phyloP scores from a whole-genome alignment of 371 early-diverging fungal genomes.

The Rhizopus delemar region DNA sequence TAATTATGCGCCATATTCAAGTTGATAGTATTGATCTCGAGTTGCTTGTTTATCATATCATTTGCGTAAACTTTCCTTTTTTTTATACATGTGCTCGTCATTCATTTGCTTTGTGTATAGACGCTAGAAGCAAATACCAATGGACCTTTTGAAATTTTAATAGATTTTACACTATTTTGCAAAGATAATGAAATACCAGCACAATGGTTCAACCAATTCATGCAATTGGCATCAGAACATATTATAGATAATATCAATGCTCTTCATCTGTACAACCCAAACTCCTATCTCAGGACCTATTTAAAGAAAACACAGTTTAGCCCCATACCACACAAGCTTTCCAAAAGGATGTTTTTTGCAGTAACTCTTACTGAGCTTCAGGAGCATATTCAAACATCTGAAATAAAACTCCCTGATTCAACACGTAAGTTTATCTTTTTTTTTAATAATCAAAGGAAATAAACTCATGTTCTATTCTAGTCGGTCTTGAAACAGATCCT shows the following conservation, averaged over 20 bases:
- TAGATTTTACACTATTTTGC: conserved; percentile 78
- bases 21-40: conserved; percentile 79
- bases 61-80: conserved; percentile 51
- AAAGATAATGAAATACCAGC: conserved; percentile 72
- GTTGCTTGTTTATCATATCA: conserved; percentile 67
- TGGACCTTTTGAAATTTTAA: conserved; percentile 72
- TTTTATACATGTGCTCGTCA: neutral
- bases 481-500: conserved; percentile 65
- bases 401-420: conserved; percentile 73
- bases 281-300: conserved; percentile 66
- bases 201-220: conserved; percentile 70
- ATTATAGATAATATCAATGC: conserved; percentile 45
- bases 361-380: conserved; percentile 65
- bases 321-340: conserved; percentile 53
- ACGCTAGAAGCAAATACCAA: conserved; percentile 50
- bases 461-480: conserved; percentile 20
- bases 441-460: neutral
- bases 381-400: conserved; percentile 65
- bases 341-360: conserved; percentile 64
- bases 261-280: conserved; percentile 74
- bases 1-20: conserved; percentile 72
- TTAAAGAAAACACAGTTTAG: conserved; percentile 51
- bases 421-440: conserved; percentile 48
- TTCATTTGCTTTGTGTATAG: conserved; percentile 17
- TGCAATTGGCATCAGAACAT: conserved; percentile 69